Conservation (phyloP, 2,329 filamentous ascomycete genomes). For the Colletotrichum phormii region DNA sequence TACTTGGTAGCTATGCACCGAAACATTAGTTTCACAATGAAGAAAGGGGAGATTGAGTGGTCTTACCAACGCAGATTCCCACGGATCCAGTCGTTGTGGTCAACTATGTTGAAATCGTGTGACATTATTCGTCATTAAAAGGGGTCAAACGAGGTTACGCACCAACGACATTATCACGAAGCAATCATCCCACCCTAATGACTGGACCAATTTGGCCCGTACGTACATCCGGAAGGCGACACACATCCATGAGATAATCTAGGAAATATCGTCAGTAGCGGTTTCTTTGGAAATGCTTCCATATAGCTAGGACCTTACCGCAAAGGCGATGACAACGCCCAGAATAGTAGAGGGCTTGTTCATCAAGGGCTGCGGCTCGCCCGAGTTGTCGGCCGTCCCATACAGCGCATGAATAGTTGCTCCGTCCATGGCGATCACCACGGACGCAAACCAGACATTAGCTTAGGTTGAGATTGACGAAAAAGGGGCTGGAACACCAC, state of each 20-base stretch:
- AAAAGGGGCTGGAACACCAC: neutral
- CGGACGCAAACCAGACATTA: neutral
- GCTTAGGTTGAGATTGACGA: neutral
- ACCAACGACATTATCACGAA: constrained; percentile 49
- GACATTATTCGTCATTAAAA: neutral
- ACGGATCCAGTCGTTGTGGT: constrained; percentile 18
- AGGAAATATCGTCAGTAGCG: neutral
- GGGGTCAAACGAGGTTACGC: constrained; percentile 33
- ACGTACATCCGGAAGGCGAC: constrained; percentile 44
- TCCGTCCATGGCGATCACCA: constrained; percentile 27
- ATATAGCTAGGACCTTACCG: constrained; percentile 36
- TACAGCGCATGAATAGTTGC: constrained; percentile 5
- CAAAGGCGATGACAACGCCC: constrained; percentile 44
- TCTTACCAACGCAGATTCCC: constrained; percentile 23
- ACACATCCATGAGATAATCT: constrained; percentile 46
- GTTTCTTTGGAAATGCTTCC: neutral
- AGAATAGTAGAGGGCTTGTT: constrained; percentile 44
- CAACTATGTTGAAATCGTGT: neutral
- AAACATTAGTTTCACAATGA: neutral
- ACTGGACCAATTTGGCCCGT: constrained; percentile 41
- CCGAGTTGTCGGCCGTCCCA: constrained; percentile 28
- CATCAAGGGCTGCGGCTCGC: constrained; percentile 44
- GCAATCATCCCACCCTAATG: constrained; percentile 50
- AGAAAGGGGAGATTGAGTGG: neutral
- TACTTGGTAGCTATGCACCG: constrained; percentile 38